A percentile compares a stretch with the other conserved stretches of the same genome.
These are phyloP conservation scores for Verbena officinalis DNA, from an alignment of 257 asterid species.

Conservation along the genomic window DNA sequence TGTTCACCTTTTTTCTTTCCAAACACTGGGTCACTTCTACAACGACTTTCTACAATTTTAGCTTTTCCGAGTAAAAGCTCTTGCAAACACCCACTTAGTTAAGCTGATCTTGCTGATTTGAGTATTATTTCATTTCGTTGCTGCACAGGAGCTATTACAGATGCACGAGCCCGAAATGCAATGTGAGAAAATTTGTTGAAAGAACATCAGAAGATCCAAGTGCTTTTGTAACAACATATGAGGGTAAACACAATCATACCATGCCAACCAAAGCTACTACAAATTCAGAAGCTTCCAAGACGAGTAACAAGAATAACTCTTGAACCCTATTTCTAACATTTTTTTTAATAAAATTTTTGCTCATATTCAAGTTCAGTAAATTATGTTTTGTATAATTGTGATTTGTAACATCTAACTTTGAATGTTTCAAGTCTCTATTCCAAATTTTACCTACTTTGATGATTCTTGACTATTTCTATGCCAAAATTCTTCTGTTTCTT, in stretches of 20 bases:
- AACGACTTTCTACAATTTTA: no score
- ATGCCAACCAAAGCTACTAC: slow-evolving; percentile 42
- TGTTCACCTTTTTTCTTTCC: no score
- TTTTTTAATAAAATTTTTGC: no score
- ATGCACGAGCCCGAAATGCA: slow-evolving; percentile 77
- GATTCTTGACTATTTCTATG: background rate
- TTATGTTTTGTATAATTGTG: no score
- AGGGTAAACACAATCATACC: slow-evolving; percentile 77
- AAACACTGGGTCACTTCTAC: no score
- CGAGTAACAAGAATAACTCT: slow-evolving; percentile 34
- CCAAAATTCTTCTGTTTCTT: background rate
- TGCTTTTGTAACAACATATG: slow-evolving; percentile 69
- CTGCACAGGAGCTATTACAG: slow-evolving; percentile 91
- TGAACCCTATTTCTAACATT: background rate
- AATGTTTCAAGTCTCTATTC: background rate
- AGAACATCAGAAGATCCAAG: slow-evolving; percentile 66
- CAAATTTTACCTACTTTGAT: background rate
- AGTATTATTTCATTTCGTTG: no score
- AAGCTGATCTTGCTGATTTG: no score
- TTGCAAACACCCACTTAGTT: no score
- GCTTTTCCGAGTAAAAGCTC: no score
- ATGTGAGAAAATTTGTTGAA: slow-evolving; percentile 72
- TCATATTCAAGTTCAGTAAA: no score
- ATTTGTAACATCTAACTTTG: no score
- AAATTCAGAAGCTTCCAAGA: slow-evolving; percentile 39